phyloP scores from a whole-genome alignment of 2,329 filamentous ascomycete genomes.

The Claviceps quebecensis region DNA sequence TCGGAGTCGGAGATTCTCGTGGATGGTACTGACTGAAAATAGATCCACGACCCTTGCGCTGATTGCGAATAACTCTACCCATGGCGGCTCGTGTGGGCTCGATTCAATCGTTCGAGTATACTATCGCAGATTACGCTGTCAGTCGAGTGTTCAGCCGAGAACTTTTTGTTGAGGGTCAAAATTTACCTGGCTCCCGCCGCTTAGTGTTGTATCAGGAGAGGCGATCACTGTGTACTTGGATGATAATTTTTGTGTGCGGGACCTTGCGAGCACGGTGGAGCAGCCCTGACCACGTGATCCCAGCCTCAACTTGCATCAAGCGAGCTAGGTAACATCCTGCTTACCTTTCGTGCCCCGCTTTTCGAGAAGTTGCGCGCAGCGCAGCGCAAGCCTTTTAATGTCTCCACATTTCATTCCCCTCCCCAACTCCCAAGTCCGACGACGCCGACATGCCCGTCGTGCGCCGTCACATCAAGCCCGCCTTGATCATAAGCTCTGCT shows the following conservation, averaged over 20 bases:
- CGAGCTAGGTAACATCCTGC: conserved; percentile 3
- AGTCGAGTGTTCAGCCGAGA: conserved; percentile 8
- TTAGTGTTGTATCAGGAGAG: conserved; percentile 25
- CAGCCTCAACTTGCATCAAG: conserved; percentile 1
- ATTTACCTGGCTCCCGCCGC: conserved; percentile 27
- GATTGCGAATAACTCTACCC: conserved; percentile 52
- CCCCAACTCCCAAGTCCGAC: not conserved
- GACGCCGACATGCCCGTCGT: not conserved
- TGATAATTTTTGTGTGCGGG: conserved; percentile 26
- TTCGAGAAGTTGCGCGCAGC: not conserved
- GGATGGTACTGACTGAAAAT: conserved; percentile 38
- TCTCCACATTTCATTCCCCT: not conserved
- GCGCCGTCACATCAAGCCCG: not conserved
- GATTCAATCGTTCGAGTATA: conserved; percentile 21
- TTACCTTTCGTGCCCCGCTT: not conserved
- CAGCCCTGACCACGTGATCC: conserved; percentile 25
- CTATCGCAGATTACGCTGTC: conserved; percentile 9
- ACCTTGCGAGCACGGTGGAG: conserved; percentile 12
- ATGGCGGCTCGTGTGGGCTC: conserved; percentile 27
- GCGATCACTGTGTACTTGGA: conserved; percentile 10
- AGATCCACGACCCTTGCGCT: conserved; percentile 46
- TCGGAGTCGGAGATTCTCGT: conserved; percentile 9
- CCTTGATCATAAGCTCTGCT: not conserved
- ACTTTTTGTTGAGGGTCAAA: conserved; percentile 11
- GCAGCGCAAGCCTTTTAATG: not conserved